These are phyloP conservation scores for Aphanocladium album DNA, from an alignment of 2,329 filamentous ascomycete genomes.

Conservation along the genomic window DNA sequence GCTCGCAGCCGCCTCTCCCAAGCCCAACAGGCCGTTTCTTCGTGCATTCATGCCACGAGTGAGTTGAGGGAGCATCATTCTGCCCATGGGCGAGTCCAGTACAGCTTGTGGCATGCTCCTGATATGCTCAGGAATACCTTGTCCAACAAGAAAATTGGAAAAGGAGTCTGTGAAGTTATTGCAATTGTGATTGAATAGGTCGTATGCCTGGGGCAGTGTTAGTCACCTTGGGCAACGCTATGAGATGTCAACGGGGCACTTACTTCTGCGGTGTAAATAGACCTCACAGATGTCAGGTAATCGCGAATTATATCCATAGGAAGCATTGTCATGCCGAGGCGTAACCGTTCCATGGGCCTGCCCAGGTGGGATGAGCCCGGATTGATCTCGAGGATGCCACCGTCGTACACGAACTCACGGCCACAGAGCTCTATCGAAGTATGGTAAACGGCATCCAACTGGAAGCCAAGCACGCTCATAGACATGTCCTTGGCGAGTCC, in stretches of 20 bases:
- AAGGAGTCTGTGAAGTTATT: conserved; percentile 97
- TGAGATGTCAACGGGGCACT: not conserved
- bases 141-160: conserved; percentile 80
- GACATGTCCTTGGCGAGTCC: conserved; percentile 54
- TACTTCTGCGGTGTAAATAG: conserved; percentile 77
- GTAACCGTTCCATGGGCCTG: conserved; percentile 68
- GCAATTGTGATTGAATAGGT: conserved; percentile 87
- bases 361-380: conserved; percentile 87
- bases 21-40: conserved; percentile 47
- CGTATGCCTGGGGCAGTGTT: conserved; percentile 61
- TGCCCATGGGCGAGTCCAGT: conserved; percentile 78
- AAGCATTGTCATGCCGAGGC: conserved; percentile 71
- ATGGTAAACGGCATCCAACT: conserved; percentile 91
- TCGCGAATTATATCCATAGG: conserved; percentile 79
- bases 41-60: conserved; percentile 47
- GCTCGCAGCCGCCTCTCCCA: conserved; percentile 33
- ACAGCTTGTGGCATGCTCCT: conserved; percentile 79
- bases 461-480: conserved; percentile 46
- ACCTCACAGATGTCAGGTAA: conserved; percentile 77
- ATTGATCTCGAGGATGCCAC: conserved; percentile 73
- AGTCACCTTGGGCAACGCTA: not conserved
- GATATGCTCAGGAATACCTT: conserved; percentile 84
- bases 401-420: conserved; percentile 88
- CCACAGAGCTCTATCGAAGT: conserved; percentile 81
- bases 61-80: conserved; percentile 75